Conservation (phyloP, 2,329 filamentous ascomycete genomes). For the Davidsoniella eucalypti region DNA sequence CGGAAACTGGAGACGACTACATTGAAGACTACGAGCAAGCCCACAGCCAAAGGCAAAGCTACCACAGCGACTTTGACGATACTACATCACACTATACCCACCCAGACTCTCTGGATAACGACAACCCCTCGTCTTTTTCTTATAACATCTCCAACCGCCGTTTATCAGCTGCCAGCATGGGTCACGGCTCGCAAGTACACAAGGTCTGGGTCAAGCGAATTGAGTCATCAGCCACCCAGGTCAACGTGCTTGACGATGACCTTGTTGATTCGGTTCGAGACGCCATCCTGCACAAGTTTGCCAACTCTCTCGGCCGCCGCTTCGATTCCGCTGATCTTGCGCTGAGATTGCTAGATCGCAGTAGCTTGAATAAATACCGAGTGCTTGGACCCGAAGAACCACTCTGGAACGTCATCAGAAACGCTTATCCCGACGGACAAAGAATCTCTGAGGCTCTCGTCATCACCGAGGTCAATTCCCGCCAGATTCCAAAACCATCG, state of each 20-base stretch:
- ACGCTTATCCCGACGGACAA: slow-evolving; percentile 75
- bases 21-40: slow-evolving; percentile 7
- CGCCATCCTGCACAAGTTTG: slow-evolving; percentile 81
- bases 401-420: slow-evolving; percentile 60
- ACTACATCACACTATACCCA: too few species aligned
- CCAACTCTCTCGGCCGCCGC: slow-evolving; percentile 72
- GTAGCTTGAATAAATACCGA: slow-evolving; percentile 39
- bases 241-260: slow-evolving; percentile 73
- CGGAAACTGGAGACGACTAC: background rate
- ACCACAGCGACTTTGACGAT: too few species aligned
- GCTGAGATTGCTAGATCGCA: slow-evolving; percentile 56
- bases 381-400: slow-evolving; percentile 72
- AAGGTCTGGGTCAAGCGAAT: slow-evolving; percentile 94
- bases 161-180: slow-evolving; percentile 21
- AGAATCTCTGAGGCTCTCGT: slow-evolving; percentile 74
- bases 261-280: slow-evolving; percentile 90
- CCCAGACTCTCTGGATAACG: slow-evolving; percentile 24
- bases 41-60: slow-evolving; percentile 19
- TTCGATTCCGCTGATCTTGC: slow-evolving; percentile 86
- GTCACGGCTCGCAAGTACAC: slow-evolving; percentile 37
- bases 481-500: slow-evolving; percentile 65
- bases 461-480: slow-evolving; percentile 60
- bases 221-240: slow-evolving; percentile 68
- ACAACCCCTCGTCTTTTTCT: slow-evolving; percentile 29
- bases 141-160: slow-evolving; percentile 23